Percentiles rank a stretch among this genome's conserved stretches.
phyloP scores from a whole-genome alignment of 1,284 basidiomycete genomes.

The Vanrija sp. region DNA sequence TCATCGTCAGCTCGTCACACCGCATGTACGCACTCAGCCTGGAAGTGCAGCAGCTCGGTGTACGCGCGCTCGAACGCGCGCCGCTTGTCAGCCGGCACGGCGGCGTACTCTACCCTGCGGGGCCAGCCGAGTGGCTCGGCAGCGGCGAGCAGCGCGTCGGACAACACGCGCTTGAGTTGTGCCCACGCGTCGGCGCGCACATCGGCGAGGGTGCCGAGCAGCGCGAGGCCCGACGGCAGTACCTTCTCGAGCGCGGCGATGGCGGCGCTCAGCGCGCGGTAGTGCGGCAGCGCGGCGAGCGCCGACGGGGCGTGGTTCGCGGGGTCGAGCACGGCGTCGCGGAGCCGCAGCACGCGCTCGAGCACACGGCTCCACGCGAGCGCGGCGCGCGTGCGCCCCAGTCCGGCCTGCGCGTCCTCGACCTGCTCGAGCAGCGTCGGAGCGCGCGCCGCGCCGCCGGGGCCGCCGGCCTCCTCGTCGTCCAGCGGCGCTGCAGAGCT shows the following conservation, averaged over 20 bases:
- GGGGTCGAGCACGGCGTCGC: slow-evolving; percentile 38
- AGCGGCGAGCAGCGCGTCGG: slow-evolving; percentile 60
- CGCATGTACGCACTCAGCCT: slow-evolving; percentile 56
- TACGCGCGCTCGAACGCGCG: slow-evolving; percentile 69
- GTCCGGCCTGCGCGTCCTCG: slow-evolving; percentile 69
- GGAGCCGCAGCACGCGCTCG: slow-evolving; percentile 58
- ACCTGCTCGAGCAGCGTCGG: slow-evolving; percentile 53
- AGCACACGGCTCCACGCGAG: slow-evolving; percentile 71
- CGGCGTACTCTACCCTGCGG: slow-evolving; percentile 60
- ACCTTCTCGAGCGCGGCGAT: slow-evolving; percentile 51
- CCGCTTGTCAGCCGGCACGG: slow-evolving; percentile 55
- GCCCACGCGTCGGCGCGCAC: slow-evolving; percentile 67
- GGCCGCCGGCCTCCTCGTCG: slow-evolving; percentile 5
- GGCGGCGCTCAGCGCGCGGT: slow-evolving; percentile 60
- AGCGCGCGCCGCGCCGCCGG: not conserved
- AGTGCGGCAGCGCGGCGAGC: slow-evolving; percentile 55
- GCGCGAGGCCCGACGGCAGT: slow-evolving; percentile 53
- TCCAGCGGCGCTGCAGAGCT: slow-evolving; percentile 8
- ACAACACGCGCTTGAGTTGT: slow-evolving; percentile 62
- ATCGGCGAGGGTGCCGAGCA: slow-evolving; percentile 52
- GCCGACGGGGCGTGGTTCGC: slow-evolving; percentile 49
- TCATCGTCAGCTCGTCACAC: no score
- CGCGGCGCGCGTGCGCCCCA: slow-evolving; percentile 70
- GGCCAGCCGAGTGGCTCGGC: slow-evolving; percentile 80
- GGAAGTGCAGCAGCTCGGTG: slow-evolving; percentile 67